Conservation (phyloP, 208 protist species). For the Trypanosoma mega region DNA sequence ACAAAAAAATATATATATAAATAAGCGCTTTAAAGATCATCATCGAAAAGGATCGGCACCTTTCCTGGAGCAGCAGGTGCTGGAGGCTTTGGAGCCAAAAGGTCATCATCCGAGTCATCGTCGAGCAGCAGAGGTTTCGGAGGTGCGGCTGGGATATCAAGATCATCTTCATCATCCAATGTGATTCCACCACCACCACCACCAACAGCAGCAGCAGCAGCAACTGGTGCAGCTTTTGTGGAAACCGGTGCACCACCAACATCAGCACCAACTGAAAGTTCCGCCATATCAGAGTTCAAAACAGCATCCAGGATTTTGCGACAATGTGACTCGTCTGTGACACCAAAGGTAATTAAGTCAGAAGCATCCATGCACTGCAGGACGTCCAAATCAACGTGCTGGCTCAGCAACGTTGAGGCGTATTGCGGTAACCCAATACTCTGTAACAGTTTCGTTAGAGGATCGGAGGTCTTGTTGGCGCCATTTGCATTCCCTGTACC, state of each 20-base stretch:
- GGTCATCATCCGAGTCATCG: slow-evolving; percentile 26
- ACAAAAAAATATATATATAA: neutral
- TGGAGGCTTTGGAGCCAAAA: slow-evolving; percentile 1
- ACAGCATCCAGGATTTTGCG: slow-evolving; percentile 24
- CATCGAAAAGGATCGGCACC: slow-evolving; percentile 15
- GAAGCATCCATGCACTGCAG: slow-evolving; percentile 27
- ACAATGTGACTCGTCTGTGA: slow-evolving; percentile 18
- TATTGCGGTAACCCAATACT: slow-evolving; percentile 26
- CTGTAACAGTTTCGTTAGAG: slow-evolving; percentile 20
- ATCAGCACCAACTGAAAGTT: neutral
- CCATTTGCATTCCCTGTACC: neutral
- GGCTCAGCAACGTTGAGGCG: slow-evolving; percentile 9
- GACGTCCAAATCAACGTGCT: slow-evolving; percentile 31
- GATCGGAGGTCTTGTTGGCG: slow-evolving; percentile 3
- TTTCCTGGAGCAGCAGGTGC: neutral
- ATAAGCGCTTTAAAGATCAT: slow-evolving; percentile 5
- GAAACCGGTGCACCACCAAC: neutral
- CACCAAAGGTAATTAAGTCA: slow-evolving; percentile 29
- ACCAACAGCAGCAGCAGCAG: neutral
- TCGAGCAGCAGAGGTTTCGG: slow-evolving; percentile 7
- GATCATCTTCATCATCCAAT: slow-evolving; percentile 18
- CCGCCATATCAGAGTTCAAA: slow-evolving; percentile 2
- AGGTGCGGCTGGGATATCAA: slow-evolving; percentile 4
- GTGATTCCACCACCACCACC: slow-evolving; percentile 5
- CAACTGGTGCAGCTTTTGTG: neutral